Conservation (phyloP, 768 basidiomycete species). For the Boletellus ananas region DNA sequence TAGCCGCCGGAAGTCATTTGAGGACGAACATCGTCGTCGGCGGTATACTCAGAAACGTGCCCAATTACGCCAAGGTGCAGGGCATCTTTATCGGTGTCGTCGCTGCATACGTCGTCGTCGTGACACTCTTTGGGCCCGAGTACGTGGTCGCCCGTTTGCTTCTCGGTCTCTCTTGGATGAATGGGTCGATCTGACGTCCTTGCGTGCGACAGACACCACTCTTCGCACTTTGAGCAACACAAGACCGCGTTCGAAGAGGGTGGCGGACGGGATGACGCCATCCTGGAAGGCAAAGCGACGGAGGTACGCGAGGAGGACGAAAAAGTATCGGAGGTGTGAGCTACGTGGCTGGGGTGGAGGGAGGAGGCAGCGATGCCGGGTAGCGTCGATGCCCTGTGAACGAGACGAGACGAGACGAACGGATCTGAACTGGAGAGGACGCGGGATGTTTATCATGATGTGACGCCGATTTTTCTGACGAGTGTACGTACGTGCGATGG, state of each 20-base stretch:
- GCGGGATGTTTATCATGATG: no score
- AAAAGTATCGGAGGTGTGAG: constrained; percentile 18
- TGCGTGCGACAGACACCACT: constrained; percentile 49
- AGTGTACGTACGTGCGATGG: no score
- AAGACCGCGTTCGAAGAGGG: constrained; percentile 79
- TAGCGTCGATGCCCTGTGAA: no score
- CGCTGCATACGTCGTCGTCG: constrained; percentile 68
- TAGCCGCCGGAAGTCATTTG: constrained; percentile 58
- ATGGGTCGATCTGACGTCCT: background rate
- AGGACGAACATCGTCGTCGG: constrained; percentile 44
- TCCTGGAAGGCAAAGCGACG: constrained; percentile 18
- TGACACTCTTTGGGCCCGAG: constrained; percentile 79
- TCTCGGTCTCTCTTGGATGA: no score
- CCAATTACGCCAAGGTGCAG: constrained; percentile 75
- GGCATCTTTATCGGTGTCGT: constrained; percentile 88
- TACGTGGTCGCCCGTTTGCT: no score
- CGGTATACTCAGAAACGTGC: constrained; percentile 40
- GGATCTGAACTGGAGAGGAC: no score
- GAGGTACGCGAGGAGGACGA: constrained; percentile 20
- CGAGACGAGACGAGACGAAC: no score
- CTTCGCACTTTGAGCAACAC: constrained; percentile 80
- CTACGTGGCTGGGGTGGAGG: background rate
- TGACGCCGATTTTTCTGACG: no score
- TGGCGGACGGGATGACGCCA: constrained; percentile 51
- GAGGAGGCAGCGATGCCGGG: no score